Conservation (phyloP, 1,139 yeast species). For the Keqinozyma sinolaborantium region DNA sequence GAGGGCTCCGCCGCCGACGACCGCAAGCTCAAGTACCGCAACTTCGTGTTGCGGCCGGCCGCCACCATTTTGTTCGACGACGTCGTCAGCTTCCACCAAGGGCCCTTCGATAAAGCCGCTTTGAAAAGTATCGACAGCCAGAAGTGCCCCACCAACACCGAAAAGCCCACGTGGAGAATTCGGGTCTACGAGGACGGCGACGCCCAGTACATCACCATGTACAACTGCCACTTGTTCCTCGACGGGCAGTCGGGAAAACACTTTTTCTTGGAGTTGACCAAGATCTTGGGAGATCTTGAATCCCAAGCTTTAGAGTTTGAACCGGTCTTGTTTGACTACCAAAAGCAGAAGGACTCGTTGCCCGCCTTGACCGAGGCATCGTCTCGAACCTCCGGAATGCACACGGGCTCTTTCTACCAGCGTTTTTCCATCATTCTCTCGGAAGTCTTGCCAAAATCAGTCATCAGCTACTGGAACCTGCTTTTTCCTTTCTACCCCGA, state of each 20-base stretch:
- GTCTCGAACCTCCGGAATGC: constrained; percentile 3
- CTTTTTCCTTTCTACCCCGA: constrained; percentile 8
- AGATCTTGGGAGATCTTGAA: constrained; percentile 9
- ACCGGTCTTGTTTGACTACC: constrained; percentile 8
- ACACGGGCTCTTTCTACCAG: background rate
- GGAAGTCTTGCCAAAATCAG: constrained; percentile 4
- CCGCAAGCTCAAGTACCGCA: constrained; percentile 9
- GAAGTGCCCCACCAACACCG: constrained; percentile 12
- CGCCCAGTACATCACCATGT: constrained; percentile 19
- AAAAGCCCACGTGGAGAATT: constrained; percentile 29
- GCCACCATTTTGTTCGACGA: constrained; percentile 19
- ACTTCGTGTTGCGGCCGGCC: constrained; percentile 17
- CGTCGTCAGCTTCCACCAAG: constrained; percentile 18
- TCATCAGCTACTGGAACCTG: constrained; percentile 3
- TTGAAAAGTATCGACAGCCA: constrained; percentile 15
- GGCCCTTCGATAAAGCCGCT: constrained; percentile 12
- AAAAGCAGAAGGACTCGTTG: constrained; percentile 5
- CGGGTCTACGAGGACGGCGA: constrained; percentile 17
- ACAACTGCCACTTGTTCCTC: constrained; percentile 29
- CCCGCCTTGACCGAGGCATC: constrained; percentile 6
- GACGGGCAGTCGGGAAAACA: constrained; percentile 33
- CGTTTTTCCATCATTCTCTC: background rate
- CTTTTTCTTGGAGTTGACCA: constrained; percentile 29
- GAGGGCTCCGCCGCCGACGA: constrained; percentile 6
- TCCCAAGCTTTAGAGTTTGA: constrained; percentile 4